A percentile compares a stretch with the other conserved stretches of the same genome.
These are phyloP conservation scores for Fusarium concolor DNA, from an alignment of 2,329 filamentous ascomycete genomes.

Conservation along the genomic window DNA sequence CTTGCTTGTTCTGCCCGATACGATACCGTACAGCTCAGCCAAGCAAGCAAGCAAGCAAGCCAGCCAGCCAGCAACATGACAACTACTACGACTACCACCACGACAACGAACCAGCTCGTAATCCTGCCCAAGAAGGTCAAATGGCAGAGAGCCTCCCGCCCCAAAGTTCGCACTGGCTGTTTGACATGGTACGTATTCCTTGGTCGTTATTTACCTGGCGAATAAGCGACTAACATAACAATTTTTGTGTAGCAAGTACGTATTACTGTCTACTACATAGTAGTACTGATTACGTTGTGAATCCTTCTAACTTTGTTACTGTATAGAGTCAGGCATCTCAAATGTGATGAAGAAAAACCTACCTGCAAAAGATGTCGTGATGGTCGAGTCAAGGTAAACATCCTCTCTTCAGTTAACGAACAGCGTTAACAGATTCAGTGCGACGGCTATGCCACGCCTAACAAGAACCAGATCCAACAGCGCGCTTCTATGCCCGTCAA, in stretches of 20 bases:
- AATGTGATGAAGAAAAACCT: conserved; percentile 47
- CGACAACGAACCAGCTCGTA: neutral
- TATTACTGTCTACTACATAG: neutral
- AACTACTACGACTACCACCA: neutral
- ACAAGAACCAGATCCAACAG: conserved; percentile 7
- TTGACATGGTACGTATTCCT: conserved; percentile 35
- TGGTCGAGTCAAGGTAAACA: conserved; percentile 13
- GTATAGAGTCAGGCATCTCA: conserved; percentile 38
- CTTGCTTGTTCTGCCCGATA: neutral
- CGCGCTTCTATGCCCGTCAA: neutral
- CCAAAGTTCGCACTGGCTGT: conserved; percentile 40
- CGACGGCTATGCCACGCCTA: conserved; percentile 35
- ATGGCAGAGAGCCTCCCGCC: conserved; percentile 26
- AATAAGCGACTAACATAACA: conserved; percentile 1
- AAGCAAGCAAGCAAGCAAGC: neutral
- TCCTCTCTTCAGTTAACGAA: neutral
- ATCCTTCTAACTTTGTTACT: neutral
- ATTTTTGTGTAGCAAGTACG: conserved; percentile 5
- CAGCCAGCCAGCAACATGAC: neutral
- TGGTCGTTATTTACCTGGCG: neutral
- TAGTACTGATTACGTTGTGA: no score
- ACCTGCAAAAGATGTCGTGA: conserved; percentile 36
- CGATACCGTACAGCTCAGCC: neutral
- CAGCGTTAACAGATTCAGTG: conserved; percentile 2
- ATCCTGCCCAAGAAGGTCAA: conserved; percentile 23